Conservation (phyloP, 805 yeast genomes). For the Tetrapisispora taiwanensis region DNA sequence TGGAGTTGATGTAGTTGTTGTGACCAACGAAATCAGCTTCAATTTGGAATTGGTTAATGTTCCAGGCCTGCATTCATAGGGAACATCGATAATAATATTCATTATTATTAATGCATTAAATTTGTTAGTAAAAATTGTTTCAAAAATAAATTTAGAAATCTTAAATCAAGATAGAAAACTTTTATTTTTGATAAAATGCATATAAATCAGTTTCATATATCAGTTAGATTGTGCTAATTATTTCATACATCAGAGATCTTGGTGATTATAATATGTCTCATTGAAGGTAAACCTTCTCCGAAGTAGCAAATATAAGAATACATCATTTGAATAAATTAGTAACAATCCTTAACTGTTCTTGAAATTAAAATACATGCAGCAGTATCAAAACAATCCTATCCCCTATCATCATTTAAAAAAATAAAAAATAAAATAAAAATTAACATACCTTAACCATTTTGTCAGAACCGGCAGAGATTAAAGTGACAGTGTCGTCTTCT, state of each 20-base stretch:
- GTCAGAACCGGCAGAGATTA: conserved; percentile 98
- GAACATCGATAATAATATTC: background rate
- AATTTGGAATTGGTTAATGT: conserved; percentile 70
- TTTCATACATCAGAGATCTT: conserved; percentile 82
- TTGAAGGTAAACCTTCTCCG: conserved; percentile 69
- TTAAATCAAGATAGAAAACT: too few species aligned
- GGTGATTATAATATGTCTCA: conserved; percentile 96
- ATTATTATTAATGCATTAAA: conserved; percentile 15
- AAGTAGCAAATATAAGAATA: conserved; percentile 94
- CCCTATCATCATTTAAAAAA: conserved; percentile 5
- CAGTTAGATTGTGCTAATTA: conserved; percentile 31
- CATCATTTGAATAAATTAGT: conserved; percentile 50
- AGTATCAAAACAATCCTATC: background rate
- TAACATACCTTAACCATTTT: conserved; percentile 95
- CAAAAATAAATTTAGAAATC: too few species aligned
- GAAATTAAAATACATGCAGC: too few species aligned
- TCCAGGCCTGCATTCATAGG: conserved; percentile 67
- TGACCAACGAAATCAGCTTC: conserved; percentile 97
- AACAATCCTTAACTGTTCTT: background rate
- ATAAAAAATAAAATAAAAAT: conserved; percentile 8
- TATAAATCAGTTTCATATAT: too few species aligned
- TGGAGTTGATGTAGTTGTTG: conserved; percentile 96
- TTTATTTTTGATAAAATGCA: too few species aligned
- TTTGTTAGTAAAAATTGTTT: conserved; percentile 39
- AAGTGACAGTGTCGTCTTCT: conserved; percentile 50